Percentiles rank a stretch among this genome's conserved stretches.
phyloP scores from a whole-genome alignment of 257 asterid genomes.

The Nicotiana paniculata region DNA sequence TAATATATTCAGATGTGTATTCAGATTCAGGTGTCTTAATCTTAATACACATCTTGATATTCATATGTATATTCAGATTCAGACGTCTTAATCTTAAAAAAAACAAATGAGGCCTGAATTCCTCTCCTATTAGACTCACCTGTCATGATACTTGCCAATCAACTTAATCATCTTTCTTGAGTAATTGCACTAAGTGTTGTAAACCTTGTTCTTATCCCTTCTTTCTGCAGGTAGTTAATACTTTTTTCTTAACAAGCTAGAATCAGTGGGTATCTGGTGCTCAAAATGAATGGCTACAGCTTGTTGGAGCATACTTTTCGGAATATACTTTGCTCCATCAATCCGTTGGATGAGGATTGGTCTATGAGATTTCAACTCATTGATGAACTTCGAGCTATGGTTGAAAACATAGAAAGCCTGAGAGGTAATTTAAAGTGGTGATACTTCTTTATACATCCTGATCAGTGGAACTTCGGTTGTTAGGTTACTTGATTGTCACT shows the following conservation, averaged over 20 bases:
- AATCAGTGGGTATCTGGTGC: not conserved
- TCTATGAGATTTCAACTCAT: slow-evolving; percentile 40
- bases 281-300: slow-evolving; percentile 41
- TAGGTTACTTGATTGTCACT: not conserved
- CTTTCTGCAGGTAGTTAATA: slow-evolving; percentile 12
- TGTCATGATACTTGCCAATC: not conserved
- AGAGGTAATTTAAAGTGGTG: slow-evolving; percentile 49
- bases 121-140: not conserved
- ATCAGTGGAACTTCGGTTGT: slow-evolving; percentile 2
- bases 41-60: too few species aligned
- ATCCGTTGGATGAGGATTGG: slow-evolving; percentile 73
- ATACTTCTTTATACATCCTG: not conserved
- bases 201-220: not conserved
- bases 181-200: not conserved
- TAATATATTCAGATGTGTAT: too few species aligned
- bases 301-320: slow-evolving; percentile 45
- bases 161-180: not conserved
- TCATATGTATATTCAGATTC: too few species aligned
- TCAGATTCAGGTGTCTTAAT: too few species aligned
- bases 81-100: too few species aligned
- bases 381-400: slow-evolving; percentile 47
- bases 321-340: slow-evolving; percentile 42
- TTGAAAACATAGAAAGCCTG: slow-evolving; percentile 56
- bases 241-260: not conserved
- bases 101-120: too few species aligned